phyloP scores from a whole-genome alignment of 306 rosid genomes.

The Carpinus fangiana region DNA sequence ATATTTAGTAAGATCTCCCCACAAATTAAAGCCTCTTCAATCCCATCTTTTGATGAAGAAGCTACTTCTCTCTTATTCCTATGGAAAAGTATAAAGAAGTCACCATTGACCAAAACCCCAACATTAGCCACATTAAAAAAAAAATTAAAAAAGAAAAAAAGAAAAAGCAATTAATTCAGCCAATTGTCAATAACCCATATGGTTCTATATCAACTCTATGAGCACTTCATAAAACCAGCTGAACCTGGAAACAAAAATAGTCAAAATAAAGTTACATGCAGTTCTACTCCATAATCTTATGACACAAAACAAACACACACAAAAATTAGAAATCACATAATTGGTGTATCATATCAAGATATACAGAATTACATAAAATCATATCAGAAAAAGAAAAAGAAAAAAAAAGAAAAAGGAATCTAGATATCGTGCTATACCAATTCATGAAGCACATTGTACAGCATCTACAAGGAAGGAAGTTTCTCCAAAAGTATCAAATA shows the following conservation, averaged over 20 bases:
- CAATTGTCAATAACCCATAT: neutral
- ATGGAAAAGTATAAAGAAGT: neutral
- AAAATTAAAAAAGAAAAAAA: neutral
- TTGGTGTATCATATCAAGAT: neutral
- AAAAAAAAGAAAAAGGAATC: neutral
- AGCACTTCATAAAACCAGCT: neutral
- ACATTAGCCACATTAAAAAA: neutral
- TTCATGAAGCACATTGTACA: neutral
- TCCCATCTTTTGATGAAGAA: neutral
- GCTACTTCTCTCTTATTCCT: neutral
- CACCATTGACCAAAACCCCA: neutral
- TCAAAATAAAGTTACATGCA: neutral
- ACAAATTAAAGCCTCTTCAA: neutral
- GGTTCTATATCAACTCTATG: neutral
- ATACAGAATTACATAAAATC: neutral
- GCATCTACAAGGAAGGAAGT: neutral
- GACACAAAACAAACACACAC: neutral
- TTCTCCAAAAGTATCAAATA: neutral
- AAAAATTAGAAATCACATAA: neutral
- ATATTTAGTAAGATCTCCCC: neutral
- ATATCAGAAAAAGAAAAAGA: neutral
- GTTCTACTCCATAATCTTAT: neutral
- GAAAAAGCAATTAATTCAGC: neutral
- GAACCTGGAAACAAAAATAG: neutral
- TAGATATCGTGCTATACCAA: neutral